phyloP scores from a whole-genome alignment of 2,329 filamentous ascomycete genomes.

The Aspergillus latus region DNA sequence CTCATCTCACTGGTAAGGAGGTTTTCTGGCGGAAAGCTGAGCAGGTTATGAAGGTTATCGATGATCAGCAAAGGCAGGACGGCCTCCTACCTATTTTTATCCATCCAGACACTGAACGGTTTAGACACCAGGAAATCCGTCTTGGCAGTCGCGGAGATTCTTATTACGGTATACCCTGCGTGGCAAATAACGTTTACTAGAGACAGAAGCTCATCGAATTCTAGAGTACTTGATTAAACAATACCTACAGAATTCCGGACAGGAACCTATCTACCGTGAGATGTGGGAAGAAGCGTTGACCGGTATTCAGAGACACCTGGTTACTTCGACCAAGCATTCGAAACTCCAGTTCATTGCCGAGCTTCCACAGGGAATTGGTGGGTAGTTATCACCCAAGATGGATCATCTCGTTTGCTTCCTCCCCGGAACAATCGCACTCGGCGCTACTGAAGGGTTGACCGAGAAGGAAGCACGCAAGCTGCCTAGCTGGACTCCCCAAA shows the following conservation, averaged over 20 bases:
- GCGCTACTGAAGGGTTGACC: conserved; percentile 72
- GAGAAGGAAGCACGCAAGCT: conserved; percentile 70
- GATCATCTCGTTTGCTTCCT: conserved; percentile 96
- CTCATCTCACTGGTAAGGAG: conserved; percentile 84
- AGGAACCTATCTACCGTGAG: conserved; percentile 78
- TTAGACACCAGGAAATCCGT: conserved; percentile 78
- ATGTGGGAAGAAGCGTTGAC: conserved; percentile 84
- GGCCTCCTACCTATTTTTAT: conserved; percentile 89
- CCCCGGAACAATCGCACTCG: conserved; percentile 87
- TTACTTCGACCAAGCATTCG: conserved; percentile 77
- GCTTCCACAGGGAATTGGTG: conserved; percentile 68
- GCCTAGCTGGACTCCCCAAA: conserved; percentile 68
- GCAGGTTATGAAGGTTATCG: conserved; percentile 82
- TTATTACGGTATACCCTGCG: conserved; percentile 63
- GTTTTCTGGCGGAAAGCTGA: conserved; percentile 89
- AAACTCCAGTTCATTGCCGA: conserved; percentile 84
- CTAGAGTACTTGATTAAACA: conserved; percentile 92
- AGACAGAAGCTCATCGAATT: neutral
- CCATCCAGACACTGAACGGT: conserved; percentile 71
- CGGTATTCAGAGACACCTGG: conserved; percentile 82
- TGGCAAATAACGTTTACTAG: neutral
- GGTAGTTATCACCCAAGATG: conserved; percentile 77
- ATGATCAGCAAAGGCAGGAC: conserved; percentile 72
- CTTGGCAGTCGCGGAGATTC: conserved; percentile 90
- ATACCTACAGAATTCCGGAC: conserved; percentile 82